Conservation (phyloP, 805 yeast genomes). For the Lipomyces chichibuensis region DNA sequence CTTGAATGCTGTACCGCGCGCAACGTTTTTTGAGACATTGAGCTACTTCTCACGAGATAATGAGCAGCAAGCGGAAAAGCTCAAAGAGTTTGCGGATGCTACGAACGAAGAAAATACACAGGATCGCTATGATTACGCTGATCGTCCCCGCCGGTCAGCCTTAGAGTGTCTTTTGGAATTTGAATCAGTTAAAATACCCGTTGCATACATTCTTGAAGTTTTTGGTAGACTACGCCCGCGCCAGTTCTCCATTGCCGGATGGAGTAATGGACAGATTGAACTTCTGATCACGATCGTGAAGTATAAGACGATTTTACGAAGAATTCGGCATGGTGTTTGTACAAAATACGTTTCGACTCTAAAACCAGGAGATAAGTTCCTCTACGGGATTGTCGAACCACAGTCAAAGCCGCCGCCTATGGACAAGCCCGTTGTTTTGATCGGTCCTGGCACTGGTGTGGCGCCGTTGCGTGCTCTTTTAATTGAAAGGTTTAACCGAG, state of each 20-base stretch:
- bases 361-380: constrained; percentile 52
- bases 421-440: constrained; percentile 61
- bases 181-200: constrained; percentile 71
- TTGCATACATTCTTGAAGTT: constrained; percentile 72
- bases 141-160: constrained; percentile 86
- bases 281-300: constrained; percentile 82
- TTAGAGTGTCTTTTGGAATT: constrained; percentile 85
- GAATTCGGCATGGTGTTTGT: constrained; percentile 79
- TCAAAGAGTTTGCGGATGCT: constrained; percentile 70
- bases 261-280: constrained; percentile 51
- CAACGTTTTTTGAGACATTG: constrained; percentile 73
- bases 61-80: constrained; percentile 71
- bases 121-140: constrained; percentile 87
- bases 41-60: constrained; percentile 75
- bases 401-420: constrained; percentile 53
- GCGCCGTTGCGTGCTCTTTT: constrained; percentile 87
- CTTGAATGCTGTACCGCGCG: constrained; percentile 76
- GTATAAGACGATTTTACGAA: constrained; percentile 77
- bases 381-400: constrained; percentile 47
- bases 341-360: constrained; percentile 70
- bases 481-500: constrained; percentile 37
- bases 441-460: constrained; percentile 94
- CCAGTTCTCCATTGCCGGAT: constrained; percentile 76
- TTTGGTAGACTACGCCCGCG: constrained; percentile 82
- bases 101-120: constrained; percentile 63